These are phyloP conservation scores for Aspergillus oerlinghausenensis DNA, from an alignment of 2,329 filamentous ascomycete species.

Conservation along the genomic window DNA sequence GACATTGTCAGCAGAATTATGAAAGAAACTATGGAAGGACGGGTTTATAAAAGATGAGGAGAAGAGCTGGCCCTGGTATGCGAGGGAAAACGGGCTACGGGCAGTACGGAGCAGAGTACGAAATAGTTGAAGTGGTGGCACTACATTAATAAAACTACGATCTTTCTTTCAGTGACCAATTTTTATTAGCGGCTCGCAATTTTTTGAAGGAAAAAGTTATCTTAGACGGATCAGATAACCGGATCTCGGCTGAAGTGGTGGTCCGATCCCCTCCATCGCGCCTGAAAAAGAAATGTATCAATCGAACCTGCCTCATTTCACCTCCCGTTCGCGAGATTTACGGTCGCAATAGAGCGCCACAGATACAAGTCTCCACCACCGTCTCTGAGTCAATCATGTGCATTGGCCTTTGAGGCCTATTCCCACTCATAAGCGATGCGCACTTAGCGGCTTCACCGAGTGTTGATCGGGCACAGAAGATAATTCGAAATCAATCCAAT, in stretches of 20 bases:
- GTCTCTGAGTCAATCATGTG: conserved; percentile 12
- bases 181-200: conserved; percentile 12
- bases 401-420: conserved; percentile 14
- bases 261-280: conserved; percentile 7
- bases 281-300: neutral
- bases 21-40: neutral
- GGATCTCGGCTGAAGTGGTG: conserved; percentile 32
- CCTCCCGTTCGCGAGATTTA: conserved; percentile 1
- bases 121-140: conserved; percentile 1
- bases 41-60: neutral
- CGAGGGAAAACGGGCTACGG: neutral
- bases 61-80: neutral
- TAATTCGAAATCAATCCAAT: conserved; percentile 7
- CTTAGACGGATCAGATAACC: conserved; percentile 43
- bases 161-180: conserved; percentile 3
- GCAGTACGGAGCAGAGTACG: conserved; percentile 4
- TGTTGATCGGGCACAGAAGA: conserved; percentile 15
- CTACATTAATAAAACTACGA: neutral
- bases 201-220: conserved; percentile 29
- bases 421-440: conserved; percentile 18
- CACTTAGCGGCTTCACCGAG: conserved; percentile 11
- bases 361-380: conserved; percentile 13
- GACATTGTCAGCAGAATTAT: conserved; percentile 39
- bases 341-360: conserved; percentile 5
- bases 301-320: neutral